A percentile compares a stretch with the other conserved stretches of the same genome.
Evolutionary conservation across 2,329 filamentous ascomycete genomes (phyloP).

Genomic region (Phialophora expanda): DNA sequence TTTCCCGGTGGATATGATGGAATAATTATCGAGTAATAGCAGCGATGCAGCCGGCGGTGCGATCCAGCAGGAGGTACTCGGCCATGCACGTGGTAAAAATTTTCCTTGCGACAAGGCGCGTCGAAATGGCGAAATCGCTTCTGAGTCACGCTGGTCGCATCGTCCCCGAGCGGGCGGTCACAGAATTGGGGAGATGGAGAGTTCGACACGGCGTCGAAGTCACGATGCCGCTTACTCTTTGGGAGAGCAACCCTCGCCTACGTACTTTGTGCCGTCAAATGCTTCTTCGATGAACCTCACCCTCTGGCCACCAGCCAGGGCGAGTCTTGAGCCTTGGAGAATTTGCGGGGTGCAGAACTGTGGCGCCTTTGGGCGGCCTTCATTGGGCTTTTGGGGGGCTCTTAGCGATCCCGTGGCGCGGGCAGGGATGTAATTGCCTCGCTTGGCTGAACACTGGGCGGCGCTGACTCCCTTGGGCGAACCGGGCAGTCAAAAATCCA

Average conservation of each 20-base stretch:
- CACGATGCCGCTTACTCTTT: background rate
- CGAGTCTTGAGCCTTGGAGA: slow-evolving; percentile 1
- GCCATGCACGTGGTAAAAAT: slow-evolving; percentile 30
- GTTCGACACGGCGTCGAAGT: background rate
- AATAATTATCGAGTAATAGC: slow-evolving; percentile 35
- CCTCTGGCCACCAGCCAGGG: background rate
- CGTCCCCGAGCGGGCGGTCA: background rate
- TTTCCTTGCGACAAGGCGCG: slow-evolving; percentile 9
- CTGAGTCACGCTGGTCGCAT: slow-evolving; percentile 33
- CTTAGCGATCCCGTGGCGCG: background rate
- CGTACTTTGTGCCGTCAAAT: background rate
- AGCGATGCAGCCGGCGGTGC: background rate
- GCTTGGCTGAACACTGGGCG: slow-evolving; percentile 6
- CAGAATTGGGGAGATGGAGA: background rate
- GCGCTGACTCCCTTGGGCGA: background rate
- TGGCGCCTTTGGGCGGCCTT: slow-evolving; percentile 15
- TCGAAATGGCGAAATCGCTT: slow-evolving; percentile 20
- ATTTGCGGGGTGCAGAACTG: slow-evolving; percentile 35
- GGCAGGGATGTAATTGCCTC: slow-evolving; percentile 1
- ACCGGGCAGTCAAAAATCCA: background rate
- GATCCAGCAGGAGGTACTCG: slow-evolving; percentile 20
- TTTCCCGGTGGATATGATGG: slow-evolving; percentile 30
- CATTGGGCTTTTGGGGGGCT: slow-evolving; percentile 17
- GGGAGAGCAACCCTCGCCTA: too few relatives aligned
- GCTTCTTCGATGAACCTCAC: background rate